A percentile compares a stretch with the other conserved stretches of the same genome.
phyloP scores from a whole-genome alignment of 2,329 filamentous ascomycete genomes.

The Fusarium albidum region DNA sequence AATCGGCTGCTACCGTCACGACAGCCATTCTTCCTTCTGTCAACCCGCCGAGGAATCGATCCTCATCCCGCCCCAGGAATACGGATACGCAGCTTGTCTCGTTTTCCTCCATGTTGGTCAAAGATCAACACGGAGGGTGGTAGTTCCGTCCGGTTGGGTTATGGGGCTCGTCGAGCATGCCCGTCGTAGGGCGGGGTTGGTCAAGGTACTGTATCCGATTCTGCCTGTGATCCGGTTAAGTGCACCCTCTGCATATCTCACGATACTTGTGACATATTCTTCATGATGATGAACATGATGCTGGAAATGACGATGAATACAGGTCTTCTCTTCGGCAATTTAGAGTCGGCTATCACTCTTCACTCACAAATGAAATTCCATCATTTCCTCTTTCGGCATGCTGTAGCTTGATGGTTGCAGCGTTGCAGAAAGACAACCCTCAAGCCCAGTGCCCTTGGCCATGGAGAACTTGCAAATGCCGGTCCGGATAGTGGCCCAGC shows the following conservation, averaged over 20 bases:
- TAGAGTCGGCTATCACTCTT: conserved; percentile 11
- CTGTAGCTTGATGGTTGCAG: conserved; percentile 9
- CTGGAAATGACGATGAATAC: conserved; percentile 14
- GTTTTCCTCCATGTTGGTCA: conserved; percentile 13
- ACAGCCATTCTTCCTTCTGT: conserved; percentile 8
- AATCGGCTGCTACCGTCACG: conserved; percentile 3
- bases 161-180: neutral
- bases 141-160: conserved; percentile 28
- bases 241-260: conserved; percentile 10
- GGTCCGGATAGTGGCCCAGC: conserved; percentile 10
- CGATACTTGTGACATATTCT: no score
- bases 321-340: neutral
- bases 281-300: conserved; percentile 10
- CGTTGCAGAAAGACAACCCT: conserved; percentile 14
- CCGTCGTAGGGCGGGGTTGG: neutral
- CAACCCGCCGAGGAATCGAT: conserved; percentile 25
- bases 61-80: conserved; percentile 28
- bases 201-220: neutral
- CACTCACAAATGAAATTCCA: conserved; percentile 1
- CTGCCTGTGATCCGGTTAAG: conserved; percentile 13
- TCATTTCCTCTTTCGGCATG: conserved; percentile 10
- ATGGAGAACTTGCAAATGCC: conserved; percentile 7
- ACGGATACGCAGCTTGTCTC: conserved; percentile 10
- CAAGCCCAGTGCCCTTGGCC: neutral
- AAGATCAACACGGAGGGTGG: conserved; percentile 10